Base-by-base conservation (phyloP, 2,329 filamentous ascomycete species). In the Colletotrichum camelliae region DNA sequence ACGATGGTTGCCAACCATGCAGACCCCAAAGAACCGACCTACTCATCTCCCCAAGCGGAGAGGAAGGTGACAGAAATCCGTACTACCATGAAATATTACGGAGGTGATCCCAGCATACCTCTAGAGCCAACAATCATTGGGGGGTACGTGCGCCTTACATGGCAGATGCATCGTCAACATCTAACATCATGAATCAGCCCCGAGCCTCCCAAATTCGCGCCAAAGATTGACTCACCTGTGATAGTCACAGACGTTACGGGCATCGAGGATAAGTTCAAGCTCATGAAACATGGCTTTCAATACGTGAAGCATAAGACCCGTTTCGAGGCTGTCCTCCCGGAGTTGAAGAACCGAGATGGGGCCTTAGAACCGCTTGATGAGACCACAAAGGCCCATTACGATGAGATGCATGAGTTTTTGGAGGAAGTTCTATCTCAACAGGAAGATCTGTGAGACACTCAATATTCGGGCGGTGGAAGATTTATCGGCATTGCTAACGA, bases 121-220 rank as follows among this genome's bases (percentile, higher is more conserved):
- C 18, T 67, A 27, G 39, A 67, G 3, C 64, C 64, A n/a, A 67
- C 64, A 7, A 55, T 67, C 27, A 67, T 67, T 21, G 64, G 64
- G 8, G 64, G 64, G 39, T 67, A 67, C 13, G 18, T 39, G 58
- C 29, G 18, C 18, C 9, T 1, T 60, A 31, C 16, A 2, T 15
- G 0, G 10, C 1, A 61, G 15, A 3, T 61, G 29, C 10, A 61
- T 61, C 1, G 29, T 21, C 18, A 48, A 33, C 16, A 15, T 13
- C 37, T 66, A 10, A 66, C 24, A 1, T 7, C 9, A 13, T n/a
- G 7, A 13, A 24, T 1, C 2, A 67, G 64, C 5, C 64, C 39
- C 0, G 39, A 67, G 64, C 64, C 39, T 13, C 64, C 39, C 16
- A 55, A 55, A 12, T 55, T 12, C 16, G 64, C 39, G 27, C 64